Base-by-base conservation (phyloP, 176 grass and related monocot species). In the Tillandsia leiboldiana region DNA sequence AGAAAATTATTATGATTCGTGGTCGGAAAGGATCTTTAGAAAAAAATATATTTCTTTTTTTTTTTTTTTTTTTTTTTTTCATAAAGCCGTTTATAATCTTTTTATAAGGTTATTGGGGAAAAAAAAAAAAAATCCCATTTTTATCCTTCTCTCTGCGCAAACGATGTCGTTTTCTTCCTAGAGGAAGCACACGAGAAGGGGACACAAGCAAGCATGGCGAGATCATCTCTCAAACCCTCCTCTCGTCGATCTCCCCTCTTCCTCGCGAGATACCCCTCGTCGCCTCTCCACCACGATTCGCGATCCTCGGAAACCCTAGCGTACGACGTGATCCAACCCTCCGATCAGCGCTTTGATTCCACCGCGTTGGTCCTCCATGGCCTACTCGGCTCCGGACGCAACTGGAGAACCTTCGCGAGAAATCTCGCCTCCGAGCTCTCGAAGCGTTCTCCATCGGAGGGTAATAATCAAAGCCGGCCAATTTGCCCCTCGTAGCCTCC, bases 311-410 rank as follows among this genome's bases (percentile, higher is more conserved):
- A 90, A 76, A 93, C 94, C 77, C 86, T 99, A 67, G 84, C 89
- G 4, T 93, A 87, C 80, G 84, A 99, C 26, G 94, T 93, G 89
- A 87, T 90, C 79, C 84, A 77, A 72, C 64, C 76, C 68, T 86
- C 94, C 1, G 79, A 79, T 58, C 85, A 83, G 75, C 69, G 77
- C 20, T 70, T 74, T 52, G 77, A 83, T 69, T 78, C 84, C 80
- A 90, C 94, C 11, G 89, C 87, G 33, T 93, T 99, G 69, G 80
- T 99, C 77, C 82, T 93, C 33, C 94, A 99, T 26, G 87, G 87
- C 50, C 94, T 99, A 49, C 94, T 99, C 62, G 87, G 94, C 53
- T 93, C 94, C 26, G 82, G 89, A 5, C 90, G 94, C 47, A 99
- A 99, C 76, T 99, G 94, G 89, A 78, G 82, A 56, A 82, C 81